Evolutionary conservation across 805 yeast species (phyloP), one percentile per base, ranked within the genome.

Genomic region (Hanseniaspora thailandica): DNA sequence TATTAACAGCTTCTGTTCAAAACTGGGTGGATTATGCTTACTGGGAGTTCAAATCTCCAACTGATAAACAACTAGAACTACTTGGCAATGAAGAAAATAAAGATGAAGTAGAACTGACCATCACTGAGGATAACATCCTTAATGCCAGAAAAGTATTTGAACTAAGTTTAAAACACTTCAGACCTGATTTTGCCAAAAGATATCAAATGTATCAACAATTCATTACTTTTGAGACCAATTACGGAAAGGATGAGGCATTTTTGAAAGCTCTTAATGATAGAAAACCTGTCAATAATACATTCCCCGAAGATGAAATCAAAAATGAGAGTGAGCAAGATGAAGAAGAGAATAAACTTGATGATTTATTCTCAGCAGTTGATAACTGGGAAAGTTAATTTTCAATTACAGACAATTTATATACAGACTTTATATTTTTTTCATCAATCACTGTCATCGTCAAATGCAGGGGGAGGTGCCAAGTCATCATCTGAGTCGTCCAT

Each of bases 1-100:
- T 50, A 20, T 43, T 43, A 4, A 61, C 62, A 5, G 58, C 62
- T 35, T 61, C 69, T 4, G 68, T 75, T 4, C 63, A 68, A 23
- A 60, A 69, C 2, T 84, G 93, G 86, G 74, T 84, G 13, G 71
- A 80, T 25, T 74, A 71, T 60, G 95, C 95, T 1, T 66, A 78
- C 57, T 83, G 84, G 64, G 95, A 86, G 63, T 69, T 83, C 2
- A 70, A 81, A 0, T 73, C 81, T 0, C 87, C 87, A 7, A 73
- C 81, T 0, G 71, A 71, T 0, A 70, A 67, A 20, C 84, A 81
- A 57, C 55, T 78, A n/a, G 61, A 60, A 17, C 63, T 64, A 22
- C 71, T 71, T 55, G 59, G 61, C 3, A 58, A 56, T 6, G 61
- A 58, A 3, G 66, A 62, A 8, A 69, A 65, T 20, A 75, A 72